Base-by-base conservation (phyloP, 2,329 filamentous ascomycete species). In the Paraphoma sp. region DNA sequence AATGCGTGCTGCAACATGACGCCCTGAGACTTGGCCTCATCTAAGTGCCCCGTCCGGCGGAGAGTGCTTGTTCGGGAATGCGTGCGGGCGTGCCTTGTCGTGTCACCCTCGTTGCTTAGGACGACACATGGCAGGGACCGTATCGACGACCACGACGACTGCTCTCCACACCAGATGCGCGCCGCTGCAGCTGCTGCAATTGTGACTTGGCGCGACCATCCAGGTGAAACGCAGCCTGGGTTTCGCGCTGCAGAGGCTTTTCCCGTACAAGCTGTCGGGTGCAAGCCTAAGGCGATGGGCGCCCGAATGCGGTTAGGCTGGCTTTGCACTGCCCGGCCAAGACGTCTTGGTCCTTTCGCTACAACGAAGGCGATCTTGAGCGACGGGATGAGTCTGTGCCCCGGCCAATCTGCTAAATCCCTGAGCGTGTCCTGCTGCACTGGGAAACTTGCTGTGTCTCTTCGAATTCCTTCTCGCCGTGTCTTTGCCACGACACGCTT, bases 1-100 rank as follows among this genome's bases (percentile, higher is more conserved):
- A 50, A 17, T 54, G 9, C 6, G 6, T 51, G 53, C 31, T 53
- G 49, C 51, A 28, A 53, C 55, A 52, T 61, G 57, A 57, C 62
- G 64, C 64, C 56, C 56, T 59, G 64, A 59, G 60, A 51, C 64
- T 65, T 65, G 64, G 64, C 52, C 40, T 56, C 58, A 61, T 59
- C 54, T 62, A 55, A 57, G 30, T 54, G 23, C 42, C 58, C 58
- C 51, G 49, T 38, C 40, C 57, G 53, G 59, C 57, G 53, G 59
- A 54, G 56, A 45, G 48, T 16, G 33, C 44, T 45, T 48, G 29
- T 53, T 59, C 49, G 46, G 57, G 38, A 29, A 18, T 48, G 56
- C 49, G 48, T 28, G 53, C 43, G 30, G 30, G 54, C 53, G 54
- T 29, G 51, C 45, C 51, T 45, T 46, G 48, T 45, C 40, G 53